These are phyloP conservation scores for Lichtheimia ramosa DNA, from an alignment of 371 early-diverging fungal species.

Conservation along the genomic window DNA sequence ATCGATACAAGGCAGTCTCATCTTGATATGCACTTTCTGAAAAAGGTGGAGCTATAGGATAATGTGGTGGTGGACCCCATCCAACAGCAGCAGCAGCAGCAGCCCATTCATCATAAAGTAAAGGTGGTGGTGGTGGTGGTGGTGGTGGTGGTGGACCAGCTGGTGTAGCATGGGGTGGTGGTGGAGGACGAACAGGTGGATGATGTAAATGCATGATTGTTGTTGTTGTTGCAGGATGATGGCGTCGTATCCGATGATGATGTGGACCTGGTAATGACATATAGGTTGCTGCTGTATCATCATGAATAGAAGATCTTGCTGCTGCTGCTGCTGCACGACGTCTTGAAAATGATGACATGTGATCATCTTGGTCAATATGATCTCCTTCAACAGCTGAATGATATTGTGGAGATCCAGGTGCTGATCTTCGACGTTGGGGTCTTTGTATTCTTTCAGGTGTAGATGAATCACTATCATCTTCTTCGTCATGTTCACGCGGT, in stretches of 20 bases:
- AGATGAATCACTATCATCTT: conserved; percentile 1
- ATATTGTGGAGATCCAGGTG: not conserved
- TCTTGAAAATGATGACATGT: not conserved
- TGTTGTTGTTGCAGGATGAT: too few relatives aligned
- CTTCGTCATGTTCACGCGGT: not conserved
- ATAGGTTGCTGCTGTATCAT: not conserved
- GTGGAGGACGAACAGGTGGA: too few relatives aligned
- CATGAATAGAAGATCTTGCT: not conserved
- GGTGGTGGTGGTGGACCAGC: too few relatives aligned
- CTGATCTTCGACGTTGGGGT: not conserved
- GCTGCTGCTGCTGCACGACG: conserved; percentile 1
- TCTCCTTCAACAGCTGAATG: conserved; percentile 1
- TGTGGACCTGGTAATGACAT: too few relatives aligned
- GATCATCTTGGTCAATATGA: not conserved
- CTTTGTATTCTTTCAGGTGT: not conserved
- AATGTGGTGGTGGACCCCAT: not conserved
- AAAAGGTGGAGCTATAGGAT: not conserved
- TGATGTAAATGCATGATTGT: too few relatives aligned
- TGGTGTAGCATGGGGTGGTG: too few relatives aligned
- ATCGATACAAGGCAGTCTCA: not conserved
- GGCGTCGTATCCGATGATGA: too few relatives aligned
- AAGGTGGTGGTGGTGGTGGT: too few relatives aligned
- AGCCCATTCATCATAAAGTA: too few relatives aligned
- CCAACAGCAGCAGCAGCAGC: too few relatives aligned
- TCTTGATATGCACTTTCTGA: not conserved